Evolutionary conservation across 371 early-diverging fungal genomes (phyloP), one percentile per base, ranked within the genome.

Genomic region (Lichtheimia ornata): DNA sequence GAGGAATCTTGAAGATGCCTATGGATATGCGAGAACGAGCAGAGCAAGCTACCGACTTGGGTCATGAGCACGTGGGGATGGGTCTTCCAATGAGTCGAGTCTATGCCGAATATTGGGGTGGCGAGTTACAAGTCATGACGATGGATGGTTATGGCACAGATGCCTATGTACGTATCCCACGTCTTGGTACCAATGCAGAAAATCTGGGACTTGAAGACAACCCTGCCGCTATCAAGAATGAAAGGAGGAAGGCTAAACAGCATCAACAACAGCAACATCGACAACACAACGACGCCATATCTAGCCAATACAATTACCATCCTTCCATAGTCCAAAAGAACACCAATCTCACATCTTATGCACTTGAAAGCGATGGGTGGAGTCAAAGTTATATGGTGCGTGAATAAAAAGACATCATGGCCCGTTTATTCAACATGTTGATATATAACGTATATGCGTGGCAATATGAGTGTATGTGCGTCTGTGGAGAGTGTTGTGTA

Each of bases 141-240:
- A 82, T 95, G 85, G 85, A 92, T 42, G 95, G 94, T 6, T 92
- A 84, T 62, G 97, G 95, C 15, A 91, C 92, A 18, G 96, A 97
- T 71, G 92, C 90, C 0, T 96, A 95, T 70, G 84, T 95, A 25
- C 81, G 77, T 61, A 74, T 92, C 49, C 88, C 89, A 40, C 73
- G 87, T 14, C 74, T 89, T 42, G 90, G 91, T 41, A 89, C 87
- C 56, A 79, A 77, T 25, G 79, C 81, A 17, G 91, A 91, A 67
- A 89, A 90, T 58, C 73, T 86, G 17, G 75, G 65, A 0, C 55
- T 72, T 3, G 67, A 62, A 28, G 57, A 57, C 20, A 28, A 56
- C 27, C 63, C 56, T 35, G 35, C 35, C 11, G 35, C 35, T 35
- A 11, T 35, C 35, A 35, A 35, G 35, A 35, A 35, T 35, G 35